Evolutionary conservation across 2,329 filamentous ascomycete species (phyloP).

Genomic region (Ceratocystis albifundus): DNA sequence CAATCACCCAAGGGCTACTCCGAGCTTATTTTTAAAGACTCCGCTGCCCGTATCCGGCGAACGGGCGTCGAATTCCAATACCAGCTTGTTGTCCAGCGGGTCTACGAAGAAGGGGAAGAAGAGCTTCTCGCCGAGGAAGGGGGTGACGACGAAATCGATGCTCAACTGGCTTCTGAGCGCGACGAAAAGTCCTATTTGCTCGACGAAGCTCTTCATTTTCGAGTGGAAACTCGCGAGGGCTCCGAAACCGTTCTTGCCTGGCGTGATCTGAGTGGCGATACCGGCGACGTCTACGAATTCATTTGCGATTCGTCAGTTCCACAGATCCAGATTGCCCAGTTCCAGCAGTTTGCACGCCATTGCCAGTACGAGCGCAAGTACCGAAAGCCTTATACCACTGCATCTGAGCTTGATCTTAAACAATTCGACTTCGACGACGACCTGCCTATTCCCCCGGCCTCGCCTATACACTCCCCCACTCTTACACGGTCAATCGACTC

Average conservation of each 20-base stretch:
- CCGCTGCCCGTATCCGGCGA: constrained; percentile 77
- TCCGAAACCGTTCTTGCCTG: constrained; percentile 84
- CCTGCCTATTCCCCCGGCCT: constrained; percentile 52
- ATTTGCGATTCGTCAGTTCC: constrained; percentile 71
- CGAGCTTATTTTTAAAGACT: constrained; percentile 97
- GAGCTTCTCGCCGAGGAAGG: constrained; percentile 84
- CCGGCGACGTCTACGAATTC: constrained; percentile 94
- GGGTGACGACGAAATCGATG: constrained; percentile 65
- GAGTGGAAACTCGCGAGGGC: constrained; percentile 66
- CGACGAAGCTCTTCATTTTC: constrained; percentile 82
- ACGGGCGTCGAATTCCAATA: constrained; percentile 95
- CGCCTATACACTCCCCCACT: constrained; percentile 48
- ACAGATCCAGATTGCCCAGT: constrained; percentile 60
- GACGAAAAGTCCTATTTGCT: constrained; percentile 97
- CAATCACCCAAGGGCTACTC: constrained; percentile 95
- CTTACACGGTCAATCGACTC: constrained; percentile 46
- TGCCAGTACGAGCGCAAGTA: constrained; percentile 98
- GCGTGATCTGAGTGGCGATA: constrained; percentile 88
- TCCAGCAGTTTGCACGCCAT: constrained; percentile 72
- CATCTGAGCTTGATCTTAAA: constrained; percentile 66
- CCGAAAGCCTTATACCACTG: constrained; percentile 63
- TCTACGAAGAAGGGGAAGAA: constrained; percentile 94
- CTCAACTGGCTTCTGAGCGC: constrained; percentile 64
- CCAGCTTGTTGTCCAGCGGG: constrained; percentile 88
- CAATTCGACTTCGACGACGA: constrained; percentile 68